Base-by-base conservation (phyloP, 2,329 filamentous ascomycete genomes). In the Dothideomycetidae sp. region DNA sequence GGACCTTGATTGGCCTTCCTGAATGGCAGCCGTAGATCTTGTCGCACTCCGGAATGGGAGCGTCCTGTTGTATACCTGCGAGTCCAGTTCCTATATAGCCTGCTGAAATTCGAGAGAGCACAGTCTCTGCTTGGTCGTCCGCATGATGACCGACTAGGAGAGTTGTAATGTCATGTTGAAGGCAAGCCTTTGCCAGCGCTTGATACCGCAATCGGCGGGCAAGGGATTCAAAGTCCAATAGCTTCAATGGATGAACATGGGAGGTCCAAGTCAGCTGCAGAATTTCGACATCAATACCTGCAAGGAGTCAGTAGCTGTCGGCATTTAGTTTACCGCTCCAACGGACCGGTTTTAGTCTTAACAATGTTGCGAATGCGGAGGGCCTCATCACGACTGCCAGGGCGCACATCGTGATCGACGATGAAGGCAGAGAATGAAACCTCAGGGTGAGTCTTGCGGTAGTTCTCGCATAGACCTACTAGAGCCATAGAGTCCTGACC, bases 401-500 rank as follows among this genome's bases (percentile, higher is more conserved):
- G 44, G n/a, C 74, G 63, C n/a, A 67, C 61, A 42, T 63, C 62
- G 49, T 78, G 74, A 46, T 78, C 71, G 10, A 78, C 68, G 23
- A 78, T 68, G 47, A 76, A 73, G 0, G 66, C 72, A 31, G 63
- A 64, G 13, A 70, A 60, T 10, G 53, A 31, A 40, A 48, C 33
- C 3, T 33, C n/a, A 12, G 14, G n/a, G n/a, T 12, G 5, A 11
- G 12, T 21, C 3, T 12, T 23, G 11, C 31, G 36, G 32, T 48
- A 46, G 31, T 63, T 57, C 33, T 66, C 68, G 53, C 81, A 82
- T 23, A 96, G 68, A 42, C 67, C 75, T 39, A 85, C 84, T 42
- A 98, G 66, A 17, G 88, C 88, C 86, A 96, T 98, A n/a, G 88
- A 96, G 58, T 98, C 90, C 28, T 90, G 81, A 5, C 90, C 90